A percentile compares a stretch with the other conserved stretches of the same genome.
Evolutionary conservation across 495 filamentous ascomycete species (phyloP).

Genomic region (Lichina pygmaea): DNA sequence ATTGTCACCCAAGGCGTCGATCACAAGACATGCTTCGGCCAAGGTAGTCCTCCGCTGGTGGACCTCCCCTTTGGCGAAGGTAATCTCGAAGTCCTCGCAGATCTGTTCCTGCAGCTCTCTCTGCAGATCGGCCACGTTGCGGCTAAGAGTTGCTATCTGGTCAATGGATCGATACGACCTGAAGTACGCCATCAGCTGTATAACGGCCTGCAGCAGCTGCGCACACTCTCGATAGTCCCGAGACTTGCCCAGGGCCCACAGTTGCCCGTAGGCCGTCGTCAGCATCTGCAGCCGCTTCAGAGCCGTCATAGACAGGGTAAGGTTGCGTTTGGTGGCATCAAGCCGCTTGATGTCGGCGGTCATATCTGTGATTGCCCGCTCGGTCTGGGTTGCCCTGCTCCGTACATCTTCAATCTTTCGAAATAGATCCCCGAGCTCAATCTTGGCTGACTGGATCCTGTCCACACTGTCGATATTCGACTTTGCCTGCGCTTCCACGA

Average conservation of each 20-base stretch:
- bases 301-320: constrained; percentile 93
- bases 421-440: constrained; percentile 71
- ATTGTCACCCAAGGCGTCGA: constrained; percentile 84
- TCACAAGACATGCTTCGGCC: constrained; percentile 69
- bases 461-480: constrained; percentile 69
- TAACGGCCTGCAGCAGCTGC: constrained; percentile 77
- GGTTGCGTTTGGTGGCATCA: constrained; percentile 85
- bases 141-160: constrained; percentile 81
- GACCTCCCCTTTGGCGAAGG: constrained; percentile 77
- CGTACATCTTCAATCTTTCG: constrained; percentile 89
- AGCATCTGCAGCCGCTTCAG: constrained; percentile 95
- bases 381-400: constrained; percentile 67
- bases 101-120: constrained; percentile 85
- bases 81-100: constrained; percentile 92
- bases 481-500: constrained; percentile 57
- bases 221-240: constrained; percentile 93
- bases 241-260: constrained; percentile 55
- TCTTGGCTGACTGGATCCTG: constrained; percentile 72
- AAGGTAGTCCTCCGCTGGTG: constrained; percentile 39
- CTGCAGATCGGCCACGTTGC: constrained; percentile 85
- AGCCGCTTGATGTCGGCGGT: constrained; percentile 97
- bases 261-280: constrained; percentile 92
- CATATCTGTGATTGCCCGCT: constrained; percentile 93
- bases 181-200: constrained; percentile 97
- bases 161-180: constrained; percentile 94